These are phyloP conservation scores for Bacidia rubella DNA, from an alignment of 495 filamentous ascomycete genomes.

Conservation along the genomic window DNA sequence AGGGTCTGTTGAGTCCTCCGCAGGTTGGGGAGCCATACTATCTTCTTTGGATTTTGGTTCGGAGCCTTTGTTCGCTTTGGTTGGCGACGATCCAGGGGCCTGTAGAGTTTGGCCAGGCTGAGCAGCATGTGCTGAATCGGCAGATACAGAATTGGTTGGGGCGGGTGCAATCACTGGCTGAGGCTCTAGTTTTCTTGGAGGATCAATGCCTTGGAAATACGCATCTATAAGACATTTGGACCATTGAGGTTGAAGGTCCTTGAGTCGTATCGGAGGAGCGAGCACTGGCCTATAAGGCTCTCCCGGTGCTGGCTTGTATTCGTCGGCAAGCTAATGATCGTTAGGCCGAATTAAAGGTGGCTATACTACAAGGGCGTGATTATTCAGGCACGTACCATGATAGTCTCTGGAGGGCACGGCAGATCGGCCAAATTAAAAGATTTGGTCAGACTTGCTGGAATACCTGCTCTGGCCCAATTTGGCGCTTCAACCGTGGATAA, in stretches of 20 bases:
- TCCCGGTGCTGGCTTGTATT: conserved; percentile 6
- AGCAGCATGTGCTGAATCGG: not conserved
- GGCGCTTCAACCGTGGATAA: conserved; percentile 1
- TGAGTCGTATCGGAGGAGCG: not conserved
- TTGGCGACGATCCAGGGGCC: not conserved
- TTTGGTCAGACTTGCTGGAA: not conserved
- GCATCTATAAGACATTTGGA: not conserved
- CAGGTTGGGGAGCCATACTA: not conserved
- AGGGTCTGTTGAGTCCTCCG: not conserved
- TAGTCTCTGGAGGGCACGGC: conserved; percentile 2
- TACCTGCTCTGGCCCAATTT: not conserved
- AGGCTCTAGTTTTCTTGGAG: not conserved
- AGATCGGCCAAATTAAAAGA: conserved; percentile 7
- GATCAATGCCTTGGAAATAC: conserved; percentile 3
- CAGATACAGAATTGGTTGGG: not conserved
- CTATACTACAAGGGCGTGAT: not conserved
- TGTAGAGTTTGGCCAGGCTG: not conserved
- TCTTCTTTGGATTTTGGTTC: not conserved
- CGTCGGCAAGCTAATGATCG: not conserved
- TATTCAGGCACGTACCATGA: conserved; percentile 1
- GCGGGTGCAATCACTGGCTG: not conserved
- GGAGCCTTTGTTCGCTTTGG: not conserved
- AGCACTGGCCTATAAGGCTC: conserved; percentile 6
- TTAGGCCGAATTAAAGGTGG: not conserved
- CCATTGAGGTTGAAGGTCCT: not conserved